These are phyloP conservation scores for Cladorrhinum sp. DNA, from an alignment of 2,329 filamentous ascomycete genomes.

Conservation along the genomic window DNA sequence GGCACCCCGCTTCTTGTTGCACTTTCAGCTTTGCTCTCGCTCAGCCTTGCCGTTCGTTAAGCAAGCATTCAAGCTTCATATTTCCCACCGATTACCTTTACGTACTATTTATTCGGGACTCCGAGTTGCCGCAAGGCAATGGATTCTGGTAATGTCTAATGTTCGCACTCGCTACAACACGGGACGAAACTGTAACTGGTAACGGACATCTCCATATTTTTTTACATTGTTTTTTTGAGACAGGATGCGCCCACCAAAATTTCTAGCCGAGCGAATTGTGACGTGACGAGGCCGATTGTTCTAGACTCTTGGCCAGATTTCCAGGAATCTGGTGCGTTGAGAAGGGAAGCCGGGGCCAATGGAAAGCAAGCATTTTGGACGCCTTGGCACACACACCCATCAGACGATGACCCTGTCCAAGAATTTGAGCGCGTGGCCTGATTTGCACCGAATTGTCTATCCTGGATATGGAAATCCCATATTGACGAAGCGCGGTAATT, in stretches of 20 bases:
- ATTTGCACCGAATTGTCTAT: slow-evolving; percentile 14
- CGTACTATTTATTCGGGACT: background rate
- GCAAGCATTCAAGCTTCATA: too few species aligned
- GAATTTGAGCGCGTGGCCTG: slow-evolving; percentile 11
- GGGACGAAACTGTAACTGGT: too few species aligned
- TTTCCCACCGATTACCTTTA: too few species aligned
- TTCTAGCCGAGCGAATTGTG: slow-evolving; percentile 5
- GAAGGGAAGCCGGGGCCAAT: slow-evolving; percentile 10
- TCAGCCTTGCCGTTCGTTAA: background rate
- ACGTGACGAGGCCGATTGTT: slow-evolving; percentile 15
- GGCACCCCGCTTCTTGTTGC: background rate
- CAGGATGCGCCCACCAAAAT: background rate
- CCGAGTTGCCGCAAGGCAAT: too few species aligned
- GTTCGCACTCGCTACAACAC: too few species aligned
- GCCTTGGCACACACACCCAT: background rate
- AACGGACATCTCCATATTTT: too few species aligned
- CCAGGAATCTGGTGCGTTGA: slow-evolving; percentile 16
- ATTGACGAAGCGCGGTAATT: slow-evolving; percentile 15
- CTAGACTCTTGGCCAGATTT: slow-evolving; percentile 18
- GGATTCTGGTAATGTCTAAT: too few species aligned
- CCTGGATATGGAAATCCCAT: slow-evolving; percentile 23
- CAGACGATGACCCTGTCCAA: slow-evolving; percentile 2
- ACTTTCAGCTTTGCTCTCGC: background rate
- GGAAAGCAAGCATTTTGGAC: background rate
- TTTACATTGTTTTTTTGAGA: background rate